Conservation (phyloP, 108 stramenopile genomes). For the Asterionellopsis glacialis region DNA sequence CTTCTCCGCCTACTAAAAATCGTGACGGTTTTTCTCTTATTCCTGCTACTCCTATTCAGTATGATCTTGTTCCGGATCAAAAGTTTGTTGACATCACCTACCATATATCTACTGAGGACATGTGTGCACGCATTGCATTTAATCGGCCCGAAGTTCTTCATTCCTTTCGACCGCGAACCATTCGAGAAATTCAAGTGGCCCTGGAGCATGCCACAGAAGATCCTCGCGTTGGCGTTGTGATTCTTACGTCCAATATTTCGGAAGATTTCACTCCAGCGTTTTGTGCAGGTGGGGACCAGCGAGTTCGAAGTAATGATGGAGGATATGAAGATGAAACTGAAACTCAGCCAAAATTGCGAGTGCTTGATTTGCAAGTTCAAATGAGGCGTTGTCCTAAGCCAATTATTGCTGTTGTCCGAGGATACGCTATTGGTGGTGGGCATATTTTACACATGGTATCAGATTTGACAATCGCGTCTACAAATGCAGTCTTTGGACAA, state of each 20-base stretch:
- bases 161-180: conserved; percentile 92
- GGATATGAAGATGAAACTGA: conserved; percentile 92
- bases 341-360: conserved; percentile 65
- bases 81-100: conserved; percentile 75
- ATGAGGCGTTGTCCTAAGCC: conserved; percentile 96
- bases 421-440: conserved; percentile 94
- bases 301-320: conserved; percentile 64
- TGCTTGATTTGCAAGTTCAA: conserved; percentile 85
- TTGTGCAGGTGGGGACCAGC: conserved; percentile 94
- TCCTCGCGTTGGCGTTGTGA: conserved; percentile 66
- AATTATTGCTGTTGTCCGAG: conserved; percentile 88
- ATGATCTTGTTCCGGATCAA: conserved; percentile 27
- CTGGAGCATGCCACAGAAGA: conserved; percentile 85
- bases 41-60: conserved; percentile 51
- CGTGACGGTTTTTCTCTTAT: conserved; percentile 84
- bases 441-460: conserved; percentile 94
- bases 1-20: conserved; percentile 59
- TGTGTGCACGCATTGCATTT: conserved; percentile 79
- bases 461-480: conserved; percentile 82
- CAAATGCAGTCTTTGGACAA: conserved; percentile 91
- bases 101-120: conserved; percentile 58
- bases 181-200: conserved; percentile 82
- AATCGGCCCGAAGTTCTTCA: conserved; percentile 83
- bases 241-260: conserved; percentile 61
- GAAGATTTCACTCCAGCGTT: conserved; percentile 77